phyloP scores from a whole-genome alignment of 2,329 filamentous ascomycete genomes.

The Trichoderma sp. region DNA sequence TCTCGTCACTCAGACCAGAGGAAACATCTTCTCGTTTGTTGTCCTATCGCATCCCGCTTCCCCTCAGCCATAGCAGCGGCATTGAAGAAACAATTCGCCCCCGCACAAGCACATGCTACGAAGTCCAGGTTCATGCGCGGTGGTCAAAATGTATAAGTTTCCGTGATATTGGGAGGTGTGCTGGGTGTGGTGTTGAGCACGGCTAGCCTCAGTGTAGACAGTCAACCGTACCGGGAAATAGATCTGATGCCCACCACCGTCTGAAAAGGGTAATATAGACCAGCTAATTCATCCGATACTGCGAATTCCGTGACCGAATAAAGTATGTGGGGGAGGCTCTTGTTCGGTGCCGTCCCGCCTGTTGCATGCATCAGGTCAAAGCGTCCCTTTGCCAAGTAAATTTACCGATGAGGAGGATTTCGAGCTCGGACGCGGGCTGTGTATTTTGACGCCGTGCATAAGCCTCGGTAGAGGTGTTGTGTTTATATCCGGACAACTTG shows the following conservation, averaged over 20 bases:
- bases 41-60: neutral
- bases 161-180: neutral
- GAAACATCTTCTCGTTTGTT: neutral
- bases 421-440: neutral
- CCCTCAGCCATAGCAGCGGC: neutral
- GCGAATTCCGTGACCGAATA: neutral
- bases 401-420: constrained; percentile 4
- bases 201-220: neutral
- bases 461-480: neutral
- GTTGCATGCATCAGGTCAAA: neutral
- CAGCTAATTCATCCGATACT: neutral
- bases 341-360: neutral
- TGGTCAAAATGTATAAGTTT: constrained; percentile 1
- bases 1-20: rapidly evolving
- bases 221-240: neutral
- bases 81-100: neutral
- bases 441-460: neutral
- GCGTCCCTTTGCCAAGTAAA: neutral
- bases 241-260: neutral
- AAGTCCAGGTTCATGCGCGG: neutral
- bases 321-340: neutral
- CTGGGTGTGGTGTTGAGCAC: neutral
- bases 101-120: neutral
- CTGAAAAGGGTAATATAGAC: neutral
- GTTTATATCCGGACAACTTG: neutral